phyloP scores from a whole-genome alignment of 73 alveolate species.

The Stentor coeruleus region DNA sequence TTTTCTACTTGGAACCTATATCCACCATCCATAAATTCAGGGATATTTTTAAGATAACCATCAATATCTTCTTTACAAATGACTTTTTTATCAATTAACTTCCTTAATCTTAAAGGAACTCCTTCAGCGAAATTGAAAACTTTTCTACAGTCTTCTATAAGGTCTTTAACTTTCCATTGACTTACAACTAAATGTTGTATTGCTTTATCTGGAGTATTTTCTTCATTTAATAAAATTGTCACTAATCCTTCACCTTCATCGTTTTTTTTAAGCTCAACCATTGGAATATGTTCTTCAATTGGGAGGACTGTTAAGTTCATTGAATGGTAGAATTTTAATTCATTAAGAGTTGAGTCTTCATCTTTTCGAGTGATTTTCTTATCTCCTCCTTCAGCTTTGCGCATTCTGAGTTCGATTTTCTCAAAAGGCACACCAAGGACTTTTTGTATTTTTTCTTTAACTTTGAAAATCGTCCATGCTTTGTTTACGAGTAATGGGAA shows the following conservation, averaged over 20 bases:
- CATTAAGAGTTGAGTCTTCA: constrained; percentile 30
- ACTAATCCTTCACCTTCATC: neutral
- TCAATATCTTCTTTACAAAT: constrained; percentile 53
- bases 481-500: neutral
- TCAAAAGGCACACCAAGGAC: constrained; percentile 24
- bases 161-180: constrained; percentile 33
- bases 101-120: constrained; percentile 47
- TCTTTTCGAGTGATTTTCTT: neutral
- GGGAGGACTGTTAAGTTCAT: neutral
- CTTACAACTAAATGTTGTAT: neutral
- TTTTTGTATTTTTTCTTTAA: constrained; percentile 4
- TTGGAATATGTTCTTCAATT: neutral
- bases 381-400: constrained; percentile 6
- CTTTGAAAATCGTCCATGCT: constrained; percentile 17
- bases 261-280: neutral
- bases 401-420: constrained; percentile 22
- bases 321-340: constrained; percentile 25
- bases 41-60: constrained; percentile 31
- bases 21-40: constrained; percentile 41
- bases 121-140: constrained; percentile 22
- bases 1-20: constrained; percentile 46
- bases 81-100: constrained; percentile 34
- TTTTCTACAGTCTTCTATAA: constrained; percentile 8
- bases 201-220: neutral
- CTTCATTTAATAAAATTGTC: neutral